Base-by-base conservation (phyloP, 83 land plant species). In the Picea abies region DNA sequence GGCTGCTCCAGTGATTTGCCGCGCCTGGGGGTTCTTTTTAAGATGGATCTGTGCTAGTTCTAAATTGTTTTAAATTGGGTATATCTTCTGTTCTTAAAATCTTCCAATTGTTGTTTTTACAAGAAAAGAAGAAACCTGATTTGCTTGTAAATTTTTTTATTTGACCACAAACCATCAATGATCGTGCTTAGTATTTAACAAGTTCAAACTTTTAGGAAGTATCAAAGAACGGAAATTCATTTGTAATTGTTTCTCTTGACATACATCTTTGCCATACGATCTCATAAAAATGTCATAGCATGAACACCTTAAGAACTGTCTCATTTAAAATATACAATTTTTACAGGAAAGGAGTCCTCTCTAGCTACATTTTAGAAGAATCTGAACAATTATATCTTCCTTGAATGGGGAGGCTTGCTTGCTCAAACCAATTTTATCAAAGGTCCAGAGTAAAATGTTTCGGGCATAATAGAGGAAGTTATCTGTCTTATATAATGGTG, bases 331-430 rank as follows among this genome's bases (percentile, higher is more conserved):
- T 20, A n/a, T 72, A n/a, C 2, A 41, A 73, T 44, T 19, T 73
- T 73, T 8, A 44, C 56, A 44, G 77, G 58, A 73, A 73, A 44
- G 19, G 25, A 73, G 77, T 73, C 58, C 77, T 44, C 47, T n/a
- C 14, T 73, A 73, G 22, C 4, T 39, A 73, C 47, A 44, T 73
- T 71, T 73, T 9, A 19, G 77, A 41, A 19, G 56, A 73, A n/a
- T 73, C 8, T 73, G 77, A 37, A 44, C 15, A 19, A 52, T 44
- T n/a, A 52, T 44, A 73, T 73, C 58, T 73, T 41, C 47, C 25
- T n/a, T n/a, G 26, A 32, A 8, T 11, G 41, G 25, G 58, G 77
- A 41, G 25, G 11, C 58, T 44, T 72, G 14, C 75, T 71, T 71
- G 22, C 49, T 39, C 49, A 39, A 71, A 9, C 39, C 47, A 35